Evolutionary conservation across 495 filamentous ascomycete species (phyloP).

Genomic region (Trypethelium eluteriae): DNA sequence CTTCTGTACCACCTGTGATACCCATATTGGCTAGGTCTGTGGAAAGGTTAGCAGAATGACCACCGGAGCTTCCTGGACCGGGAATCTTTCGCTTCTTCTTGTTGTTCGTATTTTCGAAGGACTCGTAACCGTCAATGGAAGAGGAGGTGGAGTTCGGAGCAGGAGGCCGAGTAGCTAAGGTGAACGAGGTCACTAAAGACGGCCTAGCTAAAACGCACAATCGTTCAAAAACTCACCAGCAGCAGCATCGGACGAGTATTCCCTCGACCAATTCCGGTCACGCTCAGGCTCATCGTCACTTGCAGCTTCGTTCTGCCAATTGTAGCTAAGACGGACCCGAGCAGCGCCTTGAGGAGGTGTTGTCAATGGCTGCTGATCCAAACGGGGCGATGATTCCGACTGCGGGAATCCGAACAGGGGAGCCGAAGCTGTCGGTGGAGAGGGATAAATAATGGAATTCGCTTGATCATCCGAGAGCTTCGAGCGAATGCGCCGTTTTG

Average conservation of each 20-base stretch:
- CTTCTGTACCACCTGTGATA: slow-evolving; percentile 32
- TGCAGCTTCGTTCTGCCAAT: slow-evolving; percentile 18
- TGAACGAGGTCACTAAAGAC: slow-evolving; percentile 15
- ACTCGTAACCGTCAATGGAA: slow-evolving; percentile 81
- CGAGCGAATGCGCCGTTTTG: slow-evolving; percentile 76
- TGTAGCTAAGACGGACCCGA: slow-evolving; percentile 33
- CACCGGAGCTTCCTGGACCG: slow-evolving; percentile 61
- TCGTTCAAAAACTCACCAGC: background rate
- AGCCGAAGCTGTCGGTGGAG: slow-evolving; percentile 55
- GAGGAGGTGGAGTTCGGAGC: slow-evolving; percentile 35
- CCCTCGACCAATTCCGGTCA: slow-evolving; percentile 7
- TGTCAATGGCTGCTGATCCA: slow-evolving; percentile 21
- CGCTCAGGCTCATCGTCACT: slow-evolving; percentile 13
- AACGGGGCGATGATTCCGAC: slow-evolving; percentile 26
- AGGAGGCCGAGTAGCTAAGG: slow-evolving; percentile 18
- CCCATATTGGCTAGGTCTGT: slow-evolving; percentile 57
- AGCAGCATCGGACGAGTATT: slow-evolving; percentile 16
- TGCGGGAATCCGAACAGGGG: slow-evolving; percentile 52
- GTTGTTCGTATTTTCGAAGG: slow-evolving; percentile 97
- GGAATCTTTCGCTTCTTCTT: slow-evolving; percentile 99
- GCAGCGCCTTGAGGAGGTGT: slow-evolving; percentile 30
- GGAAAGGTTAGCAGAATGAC: slow-evolving; percentile 55
- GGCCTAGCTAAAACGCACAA: slow-evolving; percentile 11
- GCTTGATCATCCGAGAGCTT: slow-evolving; percentile 77
- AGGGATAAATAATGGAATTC: slow-evolving; percentile 72